Base-by-base conservation (phyloP, 225 moss, liverwort and hornwort genomes). In the Polytrichum commune region DNA sequence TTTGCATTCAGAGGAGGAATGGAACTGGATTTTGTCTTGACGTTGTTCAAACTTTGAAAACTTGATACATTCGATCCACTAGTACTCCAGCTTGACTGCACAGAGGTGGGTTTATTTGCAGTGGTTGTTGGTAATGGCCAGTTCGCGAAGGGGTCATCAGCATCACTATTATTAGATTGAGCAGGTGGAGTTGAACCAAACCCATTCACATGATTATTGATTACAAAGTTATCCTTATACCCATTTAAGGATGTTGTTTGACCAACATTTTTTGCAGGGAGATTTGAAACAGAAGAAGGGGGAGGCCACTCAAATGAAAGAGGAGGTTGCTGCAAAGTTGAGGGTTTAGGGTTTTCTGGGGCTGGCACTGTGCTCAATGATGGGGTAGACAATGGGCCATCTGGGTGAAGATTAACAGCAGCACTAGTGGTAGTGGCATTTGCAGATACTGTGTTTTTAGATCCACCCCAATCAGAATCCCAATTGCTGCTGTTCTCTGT, bases 81-180 rank as follows among this genome's bases (percentile, higher is more conserved):
- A 27, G 74, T 67, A 80, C 78, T 80, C 54, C 70, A 78, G 20
- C 74, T 27, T 53, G 9, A 64, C 62, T 9, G 64, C 6, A 19
- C 26, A 57, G 73, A 76, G 6, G 22, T 0, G 1, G 46, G 46
- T 23, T 24, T 58, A 58, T 58, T 58, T 58, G 58, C 58, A 58
- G 80, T 63, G 33, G 78, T 67, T 19, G 83, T 54, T 8, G 83
- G 78, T 19, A 83, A 83, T 61, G 87, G 87, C 87, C 87, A 87
- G 68, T 83, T 78, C 8, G 87, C 78, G 33, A 87, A 87, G 1
- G 87, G 87, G 68, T 87, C 87, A 60, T 78, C 76, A 62, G 78
- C 78, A 68, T 87, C 83, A n/a, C 71, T 58, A 24, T 20, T 58
- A 6, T 58, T 33, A 23, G 73, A 27, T 26, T 24, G 55, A 7